Evolutionary conservation across 352 stramenopile species (phyloP).

Genomic region (Plasmopara viticola): DNA sequence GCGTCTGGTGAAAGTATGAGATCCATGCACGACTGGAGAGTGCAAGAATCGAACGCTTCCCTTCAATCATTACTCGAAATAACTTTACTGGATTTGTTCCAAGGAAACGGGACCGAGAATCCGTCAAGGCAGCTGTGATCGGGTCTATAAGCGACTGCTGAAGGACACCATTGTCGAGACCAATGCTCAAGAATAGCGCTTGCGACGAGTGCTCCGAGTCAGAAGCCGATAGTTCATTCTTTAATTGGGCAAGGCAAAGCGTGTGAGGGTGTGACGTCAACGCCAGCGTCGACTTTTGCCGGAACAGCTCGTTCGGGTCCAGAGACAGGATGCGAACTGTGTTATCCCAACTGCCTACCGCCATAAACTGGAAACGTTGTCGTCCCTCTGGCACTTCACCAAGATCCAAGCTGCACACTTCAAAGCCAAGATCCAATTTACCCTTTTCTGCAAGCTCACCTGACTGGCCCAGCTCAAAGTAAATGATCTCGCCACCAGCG

Average conservation of each 20-base stretch:
- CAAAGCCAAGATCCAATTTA: constrained; percentile 92
- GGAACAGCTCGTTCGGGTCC: constrained; percentile 88
- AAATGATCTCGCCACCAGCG: constrained; percentile 94
- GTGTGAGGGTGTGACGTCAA: constrained; percentile 81
- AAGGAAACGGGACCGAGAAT: constrained; percentile 92
- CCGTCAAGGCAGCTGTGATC: constrained; percentile 75
- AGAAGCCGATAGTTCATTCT: constrained; percentile 60
- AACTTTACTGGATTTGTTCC: constrained; percentile 93
- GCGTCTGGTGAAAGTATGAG: constrained; percentile 88
- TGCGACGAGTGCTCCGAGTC: constrained; percentile 53
- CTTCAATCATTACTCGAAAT: constrained; percentile 88
- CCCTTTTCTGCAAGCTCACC: constrained; percentile 92
- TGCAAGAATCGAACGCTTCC: constrained; percentile 89
- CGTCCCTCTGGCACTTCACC: constrained; percentile 91
- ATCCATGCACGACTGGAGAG: constrained; percentile 96
- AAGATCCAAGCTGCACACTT: constrained; percentile 97
- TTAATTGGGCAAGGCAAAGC: constrained; percentile 69
- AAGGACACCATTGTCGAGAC: constrained; percentile 94
- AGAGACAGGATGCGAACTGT: constrained; percentile 93
- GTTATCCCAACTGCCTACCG: constrained; percentile 92
- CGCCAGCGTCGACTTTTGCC: constrained; percentile 76
- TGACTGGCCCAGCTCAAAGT: constrained; percentile 95
- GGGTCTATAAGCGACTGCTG: constrained; percentile 89
- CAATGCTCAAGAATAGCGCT: constrained; percentile 77
- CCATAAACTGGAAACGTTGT: constrained; percentile 93